A percentile compares a stretch with the other conserved stretches of the same genome.
These are phyloP conservation scores for Akebia trifoliata DNA, from an alignment of 164 flowering plant genomes.

Conservation along the genomic window DNA sequence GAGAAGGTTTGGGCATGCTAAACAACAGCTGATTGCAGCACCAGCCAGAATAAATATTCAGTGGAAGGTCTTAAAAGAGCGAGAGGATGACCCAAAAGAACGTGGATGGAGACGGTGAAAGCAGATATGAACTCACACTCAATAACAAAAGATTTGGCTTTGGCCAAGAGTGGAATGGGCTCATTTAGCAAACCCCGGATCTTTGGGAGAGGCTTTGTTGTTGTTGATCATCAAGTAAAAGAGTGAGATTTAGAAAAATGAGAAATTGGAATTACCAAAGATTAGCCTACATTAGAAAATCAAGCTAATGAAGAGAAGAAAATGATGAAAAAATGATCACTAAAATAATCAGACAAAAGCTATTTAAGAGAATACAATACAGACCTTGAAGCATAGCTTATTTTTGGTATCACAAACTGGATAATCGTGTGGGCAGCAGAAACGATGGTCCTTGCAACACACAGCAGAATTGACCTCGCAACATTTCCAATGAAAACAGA, in stretches of 20 bases:
- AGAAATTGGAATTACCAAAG: background rate
- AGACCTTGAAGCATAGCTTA: slow-evolving; percentile 65
- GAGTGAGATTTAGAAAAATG: background rate
- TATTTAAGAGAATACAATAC: slow-evolving; percentile 12
- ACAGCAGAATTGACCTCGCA: slow-evolving; percentile 66
- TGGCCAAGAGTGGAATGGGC: too few species aligned
- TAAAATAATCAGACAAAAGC: too few species aligned
- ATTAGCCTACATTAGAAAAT: background rate
- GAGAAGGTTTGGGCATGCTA: too few species aligned
- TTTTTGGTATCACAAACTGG: slow-evolving; percentile 67
- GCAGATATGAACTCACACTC: too few species aligned
- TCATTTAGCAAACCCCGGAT: too few species aligned
- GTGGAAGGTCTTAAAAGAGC: too few species aligned
- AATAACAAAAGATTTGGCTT: too few species aligned
- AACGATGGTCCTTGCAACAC: slow-evolving; percentile 65
- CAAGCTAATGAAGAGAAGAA: background rate
- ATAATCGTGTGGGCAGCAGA: slow-evolving; percentile 84
- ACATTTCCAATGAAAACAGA: slow-evolving; percentile 84
- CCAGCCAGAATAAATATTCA: too few species aligned
- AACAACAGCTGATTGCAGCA: too few species aligned
- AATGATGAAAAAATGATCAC: background rate
- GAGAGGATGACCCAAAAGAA: too few species aligned
- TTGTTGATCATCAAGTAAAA: background rate
- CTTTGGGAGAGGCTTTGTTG: background rate
- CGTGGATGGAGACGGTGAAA: too few species aligned